These are phyloP conservation scores for Monsonia emarginata DNA, from an alignment of 441 rosid genomes.

Conservation along the genomic window DNA sequence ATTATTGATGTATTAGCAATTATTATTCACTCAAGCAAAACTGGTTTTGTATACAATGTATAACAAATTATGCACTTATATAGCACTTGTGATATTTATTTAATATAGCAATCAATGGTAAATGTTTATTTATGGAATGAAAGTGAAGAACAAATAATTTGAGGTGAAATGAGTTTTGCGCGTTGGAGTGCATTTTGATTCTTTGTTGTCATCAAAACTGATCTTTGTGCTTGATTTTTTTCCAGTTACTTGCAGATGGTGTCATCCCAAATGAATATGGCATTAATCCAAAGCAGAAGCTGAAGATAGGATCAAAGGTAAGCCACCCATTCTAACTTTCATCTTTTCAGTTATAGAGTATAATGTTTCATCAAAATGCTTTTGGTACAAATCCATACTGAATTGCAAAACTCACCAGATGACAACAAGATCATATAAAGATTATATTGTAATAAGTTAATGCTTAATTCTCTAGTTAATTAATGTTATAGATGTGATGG, in stretches of 20 bases:
- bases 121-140: no score
- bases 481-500: no score
- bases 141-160: neutral
- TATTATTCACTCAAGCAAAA: neutral
- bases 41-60: neutral
- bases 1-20: neutral
- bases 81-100: neutral
- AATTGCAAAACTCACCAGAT: neutral
- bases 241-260: conserved; percentile 97
- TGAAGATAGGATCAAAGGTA: conserved; percentile 97
- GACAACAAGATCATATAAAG: no score
- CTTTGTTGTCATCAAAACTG: conserved; percentile 10
- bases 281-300: conserved; percentile 91
- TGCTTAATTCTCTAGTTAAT: no score
- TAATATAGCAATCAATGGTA: no score
- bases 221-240: conserved; percentile 9
- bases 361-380: conserved; percentile 2
- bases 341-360: neutral
- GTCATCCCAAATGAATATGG: conserved; percentile 99
- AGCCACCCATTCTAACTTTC: neutral
- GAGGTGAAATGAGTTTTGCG: neutral
- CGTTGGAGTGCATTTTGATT: conserved; percentile 11
- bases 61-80: neutral
- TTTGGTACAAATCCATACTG: neutral
- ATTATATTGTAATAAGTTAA: no score